Evolutionary conservation across 2,329 filamentous ascomycete genomes (phyloP).

Genomic region (Scolecobasidium constrictum): DNA sequence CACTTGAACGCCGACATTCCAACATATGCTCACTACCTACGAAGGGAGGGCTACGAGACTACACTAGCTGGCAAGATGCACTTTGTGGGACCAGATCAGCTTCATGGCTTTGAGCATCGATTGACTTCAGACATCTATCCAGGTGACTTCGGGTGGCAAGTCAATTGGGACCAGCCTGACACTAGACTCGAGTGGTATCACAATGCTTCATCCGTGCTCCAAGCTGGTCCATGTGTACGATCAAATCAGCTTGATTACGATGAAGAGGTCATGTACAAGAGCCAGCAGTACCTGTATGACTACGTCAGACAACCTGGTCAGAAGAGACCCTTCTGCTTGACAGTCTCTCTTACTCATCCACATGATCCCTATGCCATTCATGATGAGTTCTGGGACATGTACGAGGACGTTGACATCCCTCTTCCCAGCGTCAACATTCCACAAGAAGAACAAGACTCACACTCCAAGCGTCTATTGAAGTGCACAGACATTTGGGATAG

Average conservation of each 20-base stretch:
- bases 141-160: slow-evolving; percentile 86
- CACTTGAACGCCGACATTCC: slow-evolving; percentile 75
- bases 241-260: slow-evolving; percentile 96
- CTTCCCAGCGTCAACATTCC: slow-evolving; percentile 69
- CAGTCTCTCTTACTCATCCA: slow-evolving; percentile 85
- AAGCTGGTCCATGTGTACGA: slow-evolving; percentile 77
- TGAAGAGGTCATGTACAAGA: slow-evolving; percentile 90
- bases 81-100: slow-evolving; percentile 79
- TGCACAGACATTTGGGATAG: slow-evolving; percentile 81
- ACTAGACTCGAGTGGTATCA: slow-evolving; percentile 84
- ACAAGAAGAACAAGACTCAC: slow-evolving; percentile 72
- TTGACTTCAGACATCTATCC: slow-evolving; percentile 95
- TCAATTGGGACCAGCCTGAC: slow-evolving; percentile 87
- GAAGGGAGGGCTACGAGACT: slow-evolving; percentile 77
- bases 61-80: slow-evolving; percentile 94
- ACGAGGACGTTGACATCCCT: slow-evolving; percentile 79
- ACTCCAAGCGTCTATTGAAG: slow-evolving; percentile 77
- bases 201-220: slow-evolving; percentile 86
- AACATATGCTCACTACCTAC: slow-evolving; percentile 87
- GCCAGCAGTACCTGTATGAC: slow-evolving; percentile 82
- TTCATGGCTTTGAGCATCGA: slow-evolving; percentile 86
- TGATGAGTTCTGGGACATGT: slow-evolving; percentile 85
- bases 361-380: slow-evolving; percentile 95
- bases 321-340: slow-evolving; percentile 70
- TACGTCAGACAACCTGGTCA: slow-evolving; percentile 69